phyloP scores from a whole-genome alignment of 257 asterid genomes.

The Buddleja alternifolia region DNA sequence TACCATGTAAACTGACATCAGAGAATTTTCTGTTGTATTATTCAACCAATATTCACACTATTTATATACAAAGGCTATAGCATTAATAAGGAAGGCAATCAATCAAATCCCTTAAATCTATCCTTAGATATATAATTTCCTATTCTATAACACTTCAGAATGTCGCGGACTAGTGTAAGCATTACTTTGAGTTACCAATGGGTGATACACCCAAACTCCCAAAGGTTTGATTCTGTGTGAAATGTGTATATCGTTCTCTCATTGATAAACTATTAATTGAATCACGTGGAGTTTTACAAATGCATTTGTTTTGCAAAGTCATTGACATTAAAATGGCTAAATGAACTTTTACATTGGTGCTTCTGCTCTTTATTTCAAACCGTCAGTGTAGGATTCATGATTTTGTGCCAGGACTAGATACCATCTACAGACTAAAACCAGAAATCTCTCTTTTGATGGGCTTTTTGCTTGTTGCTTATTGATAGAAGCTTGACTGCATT shows the following conservation, averaged over 20 bases:
- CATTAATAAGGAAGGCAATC: too few relatives aligned
- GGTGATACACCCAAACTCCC: too few relatives aligned
- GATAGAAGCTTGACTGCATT: neutral
- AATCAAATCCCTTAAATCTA: too few relatives aligned
- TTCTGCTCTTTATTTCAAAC: too few relatives aligned
- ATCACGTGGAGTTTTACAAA: neutral
- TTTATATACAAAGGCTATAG: too few relatives aligned
- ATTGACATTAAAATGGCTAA: conserved; percentile 2
- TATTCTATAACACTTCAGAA: too few relatives aligned
- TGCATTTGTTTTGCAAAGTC: conserved; percentile 1
- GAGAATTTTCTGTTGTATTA: too few relatives aligned
- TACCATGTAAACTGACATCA: too few relatives aligned
- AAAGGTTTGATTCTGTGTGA: neutral
- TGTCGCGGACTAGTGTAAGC: conserved; percentile 2
- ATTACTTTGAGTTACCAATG: neutral
- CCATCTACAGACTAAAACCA: neutral
- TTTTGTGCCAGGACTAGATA: conserved; percentile 9
- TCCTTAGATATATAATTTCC: too few relatives aligned
- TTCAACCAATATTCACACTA: too few relatives aligned
- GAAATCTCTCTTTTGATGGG: conserved; percentile 1
- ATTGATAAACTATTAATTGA: neutral
- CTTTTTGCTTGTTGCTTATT: conserved; percentile 10
- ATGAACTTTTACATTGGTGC: too few relatives aligned
- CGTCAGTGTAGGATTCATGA: conserved; percentile 6
- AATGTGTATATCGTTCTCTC: neutral